A percentile compares a stretch with the other conserved stretches of the same genome.
phyloP scores from a whole-genome alignment of 169 alveolate genomes.

The Amoebophrya sp. region DNA sequence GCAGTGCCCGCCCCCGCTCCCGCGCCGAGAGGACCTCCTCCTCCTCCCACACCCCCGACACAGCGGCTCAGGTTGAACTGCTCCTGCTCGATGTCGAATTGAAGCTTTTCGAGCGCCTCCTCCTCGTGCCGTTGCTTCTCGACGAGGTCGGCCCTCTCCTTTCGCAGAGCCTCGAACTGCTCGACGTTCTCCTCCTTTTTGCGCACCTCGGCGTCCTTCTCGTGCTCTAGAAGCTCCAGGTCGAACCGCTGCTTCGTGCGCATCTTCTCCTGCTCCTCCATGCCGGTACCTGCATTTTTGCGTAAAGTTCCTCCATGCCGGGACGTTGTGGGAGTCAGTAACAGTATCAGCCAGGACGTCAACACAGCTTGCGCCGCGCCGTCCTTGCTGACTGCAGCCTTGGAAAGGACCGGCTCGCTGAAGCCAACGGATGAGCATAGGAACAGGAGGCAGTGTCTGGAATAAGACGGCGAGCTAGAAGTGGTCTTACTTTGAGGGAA shows the following conservation, averaged over 20 bases:
- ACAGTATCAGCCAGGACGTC: background rate
- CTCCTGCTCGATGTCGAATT: background rate
- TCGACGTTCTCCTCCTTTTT: background rate
- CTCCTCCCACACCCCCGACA: no score
- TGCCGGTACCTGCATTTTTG: background rate
- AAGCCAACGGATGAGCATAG: no score
- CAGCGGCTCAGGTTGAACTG: background rate
- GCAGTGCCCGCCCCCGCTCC: no score
- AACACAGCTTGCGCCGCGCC: no score
- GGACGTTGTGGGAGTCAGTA: background rate
- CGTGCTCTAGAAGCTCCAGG: background rate
- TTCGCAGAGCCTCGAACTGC: background rate
- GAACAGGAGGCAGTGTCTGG: no score
- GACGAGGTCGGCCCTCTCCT: background rate
- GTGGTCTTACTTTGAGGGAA: no score
- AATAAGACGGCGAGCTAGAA: no score
- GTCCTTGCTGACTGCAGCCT: no score
- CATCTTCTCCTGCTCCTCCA: background rate
- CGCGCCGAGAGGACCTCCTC: no score
- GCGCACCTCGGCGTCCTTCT: background rate
- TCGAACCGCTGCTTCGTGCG: background rate
- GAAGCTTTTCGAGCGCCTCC: background rate
- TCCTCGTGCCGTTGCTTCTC: background rate
- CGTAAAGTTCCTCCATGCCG: background rate
- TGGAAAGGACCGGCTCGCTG: no score